These are phyloP conservation scores for Pseudoscleropodium purum DNA, from an alignment of 225 moss, liverwort and hornwort genomes.

Conservation along the genomic window DNA sequence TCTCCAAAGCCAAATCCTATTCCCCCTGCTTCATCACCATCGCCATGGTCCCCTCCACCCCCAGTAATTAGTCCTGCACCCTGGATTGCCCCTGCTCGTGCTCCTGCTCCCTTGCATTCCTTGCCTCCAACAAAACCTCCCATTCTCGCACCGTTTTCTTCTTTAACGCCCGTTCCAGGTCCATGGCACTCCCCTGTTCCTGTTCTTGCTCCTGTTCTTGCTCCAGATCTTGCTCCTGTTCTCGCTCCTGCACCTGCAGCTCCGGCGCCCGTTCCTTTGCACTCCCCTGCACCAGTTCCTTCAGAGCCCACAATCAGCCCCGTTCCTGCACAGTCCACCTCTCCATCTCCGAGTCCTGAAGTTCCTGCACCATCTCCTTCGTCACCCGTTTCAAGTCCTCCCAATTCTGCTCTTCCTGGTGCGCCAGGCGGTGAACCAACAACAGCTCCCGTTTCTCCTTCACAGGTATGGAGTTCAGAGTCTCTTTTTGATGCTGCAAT, in stretches of 20 bases:
- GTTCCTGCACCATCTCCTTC: not conserved
- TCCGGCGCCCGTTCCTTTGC: not conserved
- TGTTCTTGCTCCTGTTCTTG: not conserved
- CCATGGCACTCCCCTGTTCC: not conserved
- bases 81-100: not conserved
- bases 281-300: not conserved
- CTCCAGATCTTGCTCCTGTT: not conserved
- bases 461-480: conserved; percentile 6
- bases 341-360: not conserved
- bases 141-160: not conserved
- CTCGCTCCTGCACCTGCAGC: not conserved
- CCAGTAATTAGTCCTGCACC: not conserved
- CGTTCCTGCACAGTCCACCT: not conserved
- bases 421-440: conserved; percentile 4
- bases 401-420: not conserved
- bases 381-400: conserved; percentile 9
- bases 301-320: not conserved
- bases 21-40: not conserved
- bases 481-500: not conserved
- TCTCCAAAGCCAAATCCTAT: not conserved
- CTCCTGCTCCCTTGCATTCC: not conserved
- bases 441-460: not conserved
- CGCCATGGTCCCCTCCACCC: not conserved
- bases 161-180: not conserved
- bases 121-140: conserved; percentile 8